Evolutionary conservation across 2,329 filamentous ascomycete genomes (phyloP), one percentile per base, ranked within the genome.

Genomic region (Sporothrix mexicana): DNA sequence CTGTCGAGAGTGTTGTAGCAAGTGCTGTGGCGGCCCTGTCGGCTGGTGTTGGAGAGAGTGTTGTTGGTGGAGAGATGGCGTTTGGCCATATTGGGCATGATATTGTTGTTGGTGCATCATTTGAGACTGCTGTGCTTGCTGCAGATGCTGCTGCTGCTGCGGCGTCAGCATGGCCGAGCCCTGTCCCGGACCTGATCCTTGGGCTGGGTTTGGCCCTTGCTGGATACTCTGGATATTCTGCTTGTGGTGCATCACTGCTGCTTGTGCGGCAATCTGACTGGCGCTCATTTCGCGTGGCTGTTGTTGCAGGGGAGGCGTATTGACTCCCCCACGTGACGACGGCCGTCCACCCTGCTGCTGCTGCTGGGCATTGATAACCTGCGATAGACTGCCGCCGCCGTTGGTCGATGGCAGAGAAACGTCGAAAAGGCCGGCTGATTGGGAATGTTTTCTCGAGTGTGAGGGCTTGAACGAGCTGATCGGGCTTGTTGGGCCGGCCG

Each of bases 191-290:
- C n/a, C 20, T 30, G 25, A 23, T 25, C 53, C 53, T 2, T 45
- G 36, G 2, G n/a, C 17, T 64, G 45, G 61, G 3, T 41, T 41
- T 43, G 41, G 57, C 30, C 30, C 57, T 9, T 61, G 57, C 64
- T 64, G 59, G 10, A 15, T n/a, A 2, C 41, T 9, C 64, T 64
- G 59, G 10, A 15, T n/a, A 2, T 47, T 9, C 59, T 84, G 84
- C 78, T 88, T 85, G 77, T 91, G 88, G 47, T 88, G 88, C 83
- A 93, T 90, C 78, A 92, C 90, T 72, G 93, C 93, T 10, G 92
- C 90, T 81, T 94, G 92, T 20, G 92, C 92, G 53, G 93, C 93
- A 75, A 94, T 93, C 80, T 93, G 91, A 80, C 92, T 93, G n/a
- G 92, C 89, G 1, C 86, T 86, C 74, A 88, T 81, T 36, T 84